Evolutionary conservation across 345 rosid species (phyloP), one percentile per base, ranked within the genome.

Genomic region (Firmiana major): DNA sequence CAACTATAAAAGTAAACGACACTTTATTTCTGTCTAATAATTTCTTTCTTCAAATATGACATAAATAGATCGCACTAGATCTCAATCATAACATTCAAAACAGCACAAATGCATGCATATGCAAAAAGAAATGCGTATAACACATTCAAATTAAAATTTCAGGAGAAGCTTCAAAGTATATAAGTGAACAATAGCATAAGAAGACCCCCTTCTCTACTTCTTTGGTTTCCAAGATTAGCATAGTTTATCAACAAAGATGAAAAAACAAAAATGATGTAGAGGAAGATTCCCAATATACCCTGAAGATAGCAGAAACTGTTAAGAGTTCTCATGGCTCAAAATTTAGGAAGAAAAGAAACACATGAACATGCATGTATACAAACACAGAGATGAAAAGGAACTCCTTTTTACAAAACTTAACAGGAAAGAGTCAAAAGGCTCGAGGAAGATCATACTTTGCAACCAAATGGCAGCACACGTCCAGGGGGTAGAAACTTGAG

Each of bases 381-480:
- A 4, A 51, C 9, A 51, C 24, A 70, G 6, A 49, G 60, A 24
- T 1, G 5, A 48, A n/a, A 26, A 48, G 16, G 71, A 65, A 40
- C 16, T 40, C 11, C 12, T 22, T 16, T 45, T 12, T 12, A n/a
- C 36, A 49, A 49, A 67, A n/a, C 43, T 31, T 28, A 46, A 15
- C 26, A 55, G 9, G 21, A 15, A 65, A 31, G 57, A 16, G 13
- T 15, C 10, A 57, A 46, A 54, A 16, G n/a, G 64, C 31, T 46
- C 4, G 8, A 72, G 34, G 75, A 74, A 73, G 64, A n/a, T n/a
- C 88, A 71, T 86, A 93, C 99, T 86, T 93, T 87, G 79, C 99
- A 96, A 79, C 94, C 99, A 84, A 92, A 96, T 40, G 99, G 98
- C 1, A 96, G 83, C 40, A 93, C 98, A 57, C 86, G 90, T 49